These are phyloP conservation scores for Marasmius fiardii DNA, from an alignment of 1,284 basidiomycete species.

Conservation along the genomic window DNA sequence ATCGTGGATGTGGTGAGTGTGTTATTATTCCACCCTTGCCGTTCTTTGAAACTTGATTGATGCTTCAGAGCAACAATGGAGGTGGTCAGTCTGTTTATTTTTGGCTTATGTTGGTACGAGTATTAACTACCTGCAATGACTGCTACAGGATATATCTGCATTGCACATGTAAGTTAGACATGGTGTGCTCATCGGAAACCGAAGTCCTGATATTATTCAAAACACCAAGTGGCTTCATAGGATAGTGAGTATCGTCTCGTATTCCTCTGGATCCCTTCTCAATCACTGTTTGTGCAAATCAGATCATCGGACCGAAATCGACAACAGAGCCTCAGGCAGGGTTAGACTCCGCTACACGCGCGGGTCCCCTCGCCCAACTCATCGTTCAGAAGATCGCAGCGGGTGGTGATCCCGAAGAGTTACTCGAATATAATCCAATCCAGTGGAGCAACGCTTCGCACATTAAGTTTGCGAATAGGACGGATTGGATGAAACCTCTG, in stretches of 20 bases:
- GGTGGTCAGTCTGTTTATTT: conserved; percentile 35
- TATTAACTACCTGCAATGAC: not conserved
- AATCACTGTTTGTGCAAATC: not conserved
- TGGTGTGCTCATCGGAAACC: not conserved
- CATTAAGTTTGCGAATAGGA: conserved; percentile 36
- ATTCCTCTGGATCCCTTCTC: not conserved
- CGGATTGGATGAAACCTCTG: conserved; percentile 45
- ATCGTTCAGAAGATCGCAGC: conserved; percentile 44
- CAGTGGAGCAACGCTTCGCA: conserved; percentile 51
- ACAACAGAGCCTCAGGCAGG: conserved; percentile 57
- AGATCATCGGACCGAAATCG: conserved; percentile 52
- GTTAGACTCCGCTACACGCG: conserved; percentile 49
- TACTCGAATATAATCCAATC: conserved; percentile 47
- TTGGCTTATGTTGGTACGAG: not conserved
- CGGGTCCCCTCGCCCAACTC: conserved; percentile 45
- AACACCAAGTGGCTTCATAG: conserved; percentile 54
- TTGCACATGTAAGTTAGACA: conserved; percentile 46
- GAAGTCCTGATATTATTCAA: not conserved
- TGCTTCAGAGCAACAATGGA: conserved; percentile 51
- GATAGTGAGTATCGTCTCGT: conserved; percentile 37
- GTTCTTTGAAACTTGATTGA: not conserved
- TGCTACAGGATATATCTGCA: conserved; percentile 48
- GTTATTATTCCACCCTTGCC: not conserved
- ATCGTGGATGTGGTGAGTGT: conserved; percentile 54
- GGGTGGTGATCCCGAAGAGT: conserved; percentile 42